phyloP scores from a whole-genome alignment of 176 grass and related monocot genomes.

The Carex myosuroides region DNA sequence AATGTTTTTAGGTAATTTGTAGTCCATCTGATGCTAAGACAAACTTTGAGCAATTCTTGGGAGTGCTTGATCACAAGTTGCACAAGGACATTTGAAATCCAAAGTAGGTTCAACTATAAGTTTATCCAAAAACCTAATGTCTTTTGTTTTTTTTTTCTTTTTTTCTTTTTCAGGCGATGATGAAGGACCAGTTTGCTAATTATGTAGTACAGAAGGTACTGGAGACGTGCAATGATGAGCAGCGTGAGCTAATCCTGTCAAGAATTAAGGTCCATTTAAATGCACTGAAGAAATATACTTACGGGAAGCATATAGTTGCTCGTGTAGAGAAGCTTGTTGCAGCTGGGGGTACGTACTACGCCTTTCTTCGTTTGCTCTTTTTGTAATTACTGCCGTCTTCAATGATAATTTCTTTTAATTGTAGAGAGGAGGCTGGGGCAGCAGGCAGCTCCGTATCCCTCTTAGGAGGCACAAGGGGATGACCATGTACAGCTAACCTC shows the following conservation, averaged over 20 bases:
- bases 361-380: not conserved
- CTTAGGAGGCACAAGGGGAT: conserved; percentile 47
- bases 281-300: conserved; percentile 27
- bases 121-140: not conserved
- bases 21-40: not conserved
- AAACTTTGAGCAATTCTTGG: not conserved
- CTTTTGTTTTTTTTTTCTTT: not conserved
- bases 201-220: conserved; percentile 29
- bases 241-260: conserved; percentile 25
- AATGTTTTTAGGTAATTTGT: not conserved
- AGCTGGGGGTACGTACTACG: not conserved
- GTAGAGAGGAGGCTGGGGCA: conserved; percentile 83
- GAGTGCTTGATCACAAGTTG: not conserved
- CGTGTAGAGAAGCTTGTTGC: conserved; percentile 26
- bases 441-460: conserved; percentile 46
- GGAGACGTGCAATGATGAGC: conserved; percentile 24
- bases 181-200: conserved; percentile 38
- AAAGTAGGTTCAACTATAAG: not conserved
- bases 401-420: conserved; percentile 22
- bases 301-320: conserved; percentile 29
- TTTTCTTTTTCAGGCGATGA: conserved; percentile 22
- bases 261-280: conserved; percentile 28
- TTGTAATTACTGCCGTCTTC: not conserved
- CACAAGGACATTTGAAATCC: not conserved
- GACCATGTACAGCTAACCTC: conserved; percentile 92